Percentiles rank a stretch among this genome's conserved stretches.
Evolutionary conservation across 306 rosid species (phyloP).

Genomic region (Macrotyloma uniflorum): DNA sequence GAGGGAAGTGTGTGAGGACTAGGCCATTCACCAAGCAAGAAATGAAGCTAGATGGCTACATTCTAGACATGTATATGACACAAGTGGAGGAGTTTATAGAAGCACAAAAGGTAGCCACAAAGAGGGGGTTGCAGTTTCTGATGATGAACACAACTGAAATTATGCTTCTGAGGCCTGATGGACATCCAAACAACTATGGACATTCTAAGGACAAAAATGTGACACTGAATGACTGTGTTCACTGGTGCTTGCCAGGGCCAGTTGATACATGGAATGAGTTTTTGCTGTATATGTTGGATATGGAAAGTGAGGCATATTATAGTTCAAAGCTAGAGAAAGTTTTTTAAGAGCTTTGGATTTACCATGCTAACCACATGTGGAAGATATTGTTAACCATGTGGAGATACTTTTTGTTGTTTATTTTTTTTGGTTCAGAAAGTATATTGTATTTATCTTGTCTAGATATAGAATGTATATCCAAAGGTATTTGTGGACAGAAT

Average conservation of each 20-base stretch:
- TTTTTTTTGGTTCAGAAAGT: not conserved
- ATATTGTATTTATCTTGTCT: constrained; percentile 9
- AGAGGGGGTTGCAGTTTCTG: constrained; percentile 57
- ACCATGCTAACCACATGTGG: not conserved
- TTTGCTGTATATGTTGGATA: constrained; percentile 58
- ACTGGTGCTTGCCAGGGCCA: constrained; percentile 98
- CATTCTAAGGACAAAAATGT: constrained; percentile 49
- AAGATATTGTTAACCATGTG: not conserved
- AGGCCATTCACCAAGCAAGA: constrained; percentile 64
- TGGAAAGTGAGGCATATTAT: constrained; percentile 31
- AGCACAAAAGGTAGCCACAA: constrained; percentile 49
- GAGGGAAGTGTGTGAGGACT: constrained; percentile 79
- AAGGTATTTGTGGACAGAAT: not conserved
- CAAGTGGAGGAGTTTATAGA: constrained; percentile 67
- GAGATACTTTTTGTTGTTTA: not conserved
- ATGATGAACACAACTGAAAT: constrained; percentile 71
- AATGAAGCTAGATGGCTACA: constrained; percentile 38
- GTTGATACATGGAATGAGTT: constrained; percentile 95
- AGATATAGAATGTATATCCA: constrained; percentile 5
- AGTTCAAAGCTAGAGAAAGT: constrained; percentile 31
- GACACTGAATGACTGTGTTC: constrained; percentile 80
- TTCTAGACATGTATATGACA: constrained; percentile 47
- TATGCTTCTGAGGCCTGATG: constrained; percentile 88
- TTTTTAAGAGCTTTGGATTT: constrained; percentile 23
- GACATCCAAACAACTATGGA: constrained; percentile 78